Evolutionary conservation across 306 rosid genomes (phyloP).

Genomic region (Sicyos baderoa): DNA sequence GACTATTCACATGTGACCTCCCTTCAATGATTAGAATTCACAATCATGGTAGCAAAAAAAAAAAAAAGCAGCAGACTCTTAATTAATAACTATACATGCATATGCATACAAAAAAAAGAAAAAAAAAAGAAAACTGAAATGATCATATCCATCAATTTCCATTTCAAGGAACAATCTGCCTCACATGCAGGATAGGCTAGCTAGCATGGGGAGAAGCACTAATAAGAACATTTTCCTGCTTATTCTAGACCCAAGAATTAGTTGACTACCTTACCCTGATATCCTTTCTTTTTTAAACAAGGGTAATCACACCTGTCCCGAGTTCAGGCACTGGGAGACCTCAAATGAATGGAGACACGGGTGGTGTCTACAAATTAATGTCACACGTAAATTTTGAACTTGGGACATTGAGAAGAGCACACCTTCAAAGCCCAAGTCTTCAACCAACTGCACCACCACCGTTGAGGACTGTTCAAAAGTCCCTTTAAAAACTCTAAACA

Average conservation of each 20-base stretch:
- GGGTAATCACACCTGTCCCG: too few species aligned
- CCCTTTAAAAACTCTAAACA: background rate
- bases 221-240: background rate
- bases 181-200: background rate
- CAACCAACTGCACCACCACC: too few species aligned
- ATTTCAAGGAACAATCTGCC: background rate
- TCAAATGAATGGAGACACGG: too few species aligned
- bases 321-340: too few species aligned
- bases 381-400: too few species aligned
- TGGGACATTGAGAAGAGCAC: too few species aligned
- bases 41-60: background rate
- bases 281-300: too few species aligned
- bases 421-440: too few species aligned
- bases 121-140: background rate
- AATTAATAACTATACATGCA: background rate
- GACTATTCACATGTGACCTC: background rate
- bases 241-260: background rate
- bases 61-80: background rate
- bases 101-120: background rate
- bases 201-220: background rate
- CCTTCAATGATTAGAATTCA: background rate
- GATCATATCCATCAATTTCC: background rate
- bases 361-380: too few species aligned
- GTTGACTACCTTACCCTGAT: background rate
- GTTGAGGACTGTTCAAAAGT: background rate